Percentiles rank a stretch among this genome's conserved stretches.
Evolutionary conservation across 768 basidiomycete species (phyloP).

Genomic region (Tulasnella sp.): DNA sequence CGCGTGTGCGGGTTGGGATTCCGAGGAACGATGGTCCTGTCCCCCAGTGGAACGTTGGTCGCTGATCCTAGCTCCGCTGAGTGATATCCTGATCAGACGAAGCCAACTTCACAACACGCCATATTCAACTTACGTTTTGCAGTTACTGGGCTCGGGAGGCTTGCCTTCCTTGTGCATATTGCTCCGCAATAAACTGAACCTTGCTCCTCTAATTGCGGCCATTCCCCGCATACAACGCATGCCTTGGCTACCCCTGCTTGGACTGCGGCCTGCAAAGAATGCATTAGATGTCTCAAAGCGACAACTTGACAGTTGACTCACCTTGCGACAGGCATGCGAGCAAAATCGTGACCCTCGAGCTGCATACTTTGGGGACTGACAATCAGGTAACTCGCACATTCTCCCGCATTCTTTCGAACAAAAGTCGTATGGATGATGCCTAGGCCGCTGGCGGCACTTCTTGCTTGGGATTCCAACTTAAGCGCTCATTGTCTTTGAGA

Average conservation of each 20-base stretch:
- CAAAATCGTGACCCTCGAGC: background rate
- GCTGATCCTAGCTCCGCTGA: background rate
- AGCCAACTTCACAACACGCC: background rate
- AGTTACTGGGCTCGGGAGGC: background rate
- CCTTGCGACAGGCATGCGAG: slow-evolving; percentile 1
- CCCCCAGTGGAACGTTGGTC: background rate
- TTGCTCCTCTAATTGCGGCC: background rate
- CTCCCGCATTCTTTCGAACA: slow-evolving; percentile 4
- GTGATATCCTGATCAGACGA: background rate
- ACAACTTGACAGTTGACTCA: background rate
- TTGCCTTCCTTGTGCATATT: background rate
- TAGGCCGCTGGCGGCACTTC: slow-evolving; percentile 1
- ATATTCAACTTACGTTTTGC: background rate
- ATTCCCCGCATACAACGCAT: background rate
- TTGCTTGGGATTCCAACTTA: background rate
- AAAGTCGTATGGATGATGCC: background rate
- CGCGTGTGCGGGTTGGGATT: background rate
- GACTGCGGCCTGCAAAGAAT: background rate
- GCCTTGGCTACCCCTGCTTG: background rate
- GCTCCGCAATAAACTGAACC: slow-evolving; percentile 9
- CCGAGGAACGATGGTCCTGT: background rate
- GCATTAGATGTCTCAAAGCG: background rate
- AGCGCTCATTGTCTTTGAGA: no score
- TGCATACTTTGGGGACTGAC: background rate
- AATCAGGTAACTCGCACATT: background rate